Base-by-base conservation (phyloP, 805 yeast genomes). In the Wickerhamia fluorescens region DNA sequence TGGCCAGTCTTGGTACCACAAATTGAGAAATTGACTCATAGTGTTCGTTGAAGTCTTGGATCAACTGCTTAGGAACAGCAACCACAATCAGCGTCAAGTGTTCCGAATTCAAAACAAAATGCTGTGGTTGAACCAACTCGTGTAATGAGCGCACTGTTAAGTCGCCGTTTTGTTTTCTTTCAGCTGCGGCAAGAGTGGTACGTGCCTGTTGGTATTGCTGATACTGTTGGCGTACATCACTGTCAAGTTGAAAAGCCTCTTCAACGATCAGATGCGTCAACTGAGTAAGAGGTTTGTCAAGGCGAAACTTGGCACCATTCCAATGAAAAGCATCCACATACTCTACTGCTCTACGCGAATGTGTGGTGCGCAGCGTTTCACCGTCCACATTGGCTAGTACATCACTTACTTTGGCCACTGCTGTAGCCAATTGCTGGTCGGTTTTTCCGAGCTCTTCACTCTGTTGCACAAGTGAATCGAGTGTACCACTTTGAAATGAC, bases 1-100 rank as follows among this genome's bases (percentile, higher is more conserved):
- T 55, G 1, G 96, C 96, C 20, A 87, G 75, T 47, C 96, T 77
- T 33, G 99, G 99, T 20, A 92, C 94, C 21, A 92, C 95, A 66
- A 85, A 80, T 25, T 73, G 67, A 12, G 79, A 62, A 36, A 86
- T 58, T 3, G 82, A 68, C 62, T 92, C 99, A 60, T 92, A 92
- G 9, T 68, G 47, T 37, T 62, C 59, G 35, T 78, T 56, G 49
- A 87, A 92, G 20, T 74, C 80, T 24, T 66, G 56, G 35, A 71
- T 66, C 39, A 71, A 58, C 34, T 57, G 55, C 48, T 75, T 75
- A 31, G 97, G 97, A 14, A 92, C 94, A 0, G 89, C 98, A 29
- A 92, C 66, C 34, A 92, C 66, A n/a, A 85, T 66, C 0, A 96
- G 86, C 27, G 78, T 76, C 50, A 92, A 69, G 55, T 88, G 84